A percentile compares a stretch with the other conserved stretches of the same genome.
Evolutionary conservation across 192 early-diverging fungal genomes (phyloP).

Genomic region (Podila epigama): DNA sequence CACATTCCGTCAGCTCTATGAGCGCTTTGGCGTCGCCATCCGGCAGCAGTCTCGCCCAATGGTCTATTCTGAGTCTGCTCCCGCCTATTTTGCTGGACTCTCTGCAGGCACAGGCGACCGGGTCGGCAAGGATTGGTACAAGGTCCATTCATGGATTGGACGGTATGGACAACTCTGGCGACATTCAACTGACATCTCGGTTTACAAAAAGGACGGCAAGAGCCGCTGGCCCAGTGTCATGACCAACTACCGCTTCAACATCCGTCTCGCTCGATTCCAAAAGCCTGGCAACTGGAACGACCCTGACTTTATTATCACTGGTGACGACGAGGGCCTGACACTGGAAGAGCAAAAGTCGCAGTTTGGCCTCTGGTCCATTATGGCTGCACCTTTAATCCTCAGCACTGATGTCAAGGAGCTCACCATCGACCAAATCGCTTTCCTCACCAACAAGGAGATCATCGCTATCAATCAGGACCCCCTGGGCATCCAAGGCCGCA

Average conservation of each 20-base stretch:
- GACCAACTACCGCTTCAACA: constrained; percentile 52
- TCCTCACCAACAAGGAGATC: constrained; percentile 57
- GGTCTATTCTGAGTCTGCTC: constrained; percentile 50
- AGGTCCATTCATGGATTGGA: constrained; percentile 48
- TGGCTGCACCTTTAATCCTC: constrained; percentile 67
- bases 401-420: constrained; percentile 59
- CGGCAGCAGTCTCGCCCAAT: constrained; percentile 28
- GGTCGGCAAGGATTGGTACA: constrained; percentile 49
- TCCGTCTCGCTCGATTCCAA: constrained; percentile 46
- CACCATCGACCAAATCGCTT: constrained; percentile 22
- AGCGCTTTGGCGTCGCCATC: constrained; percentile 15
- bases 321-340: constrained; percentile 50
- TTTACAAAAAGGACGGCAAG: constrained; percentile 34
- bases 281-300: constrained; percentile 50
- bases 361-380: constrained; percentile 63
- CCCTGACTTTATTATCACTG: constrained; percentile 51
- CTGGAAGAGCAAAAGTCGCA: constrained; percentile 54
- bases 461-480: constrained; percentile 70
- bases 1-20: constrained; percentile 31
- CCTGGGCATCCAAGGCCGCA: constrained; percentile 48
- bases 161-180: constrained; percentile 52
- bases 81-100: constrained; percentile 47
- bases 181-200: constrained; percentile 46
- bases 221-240: constrained; percentile 42
- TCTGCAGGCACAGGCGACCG: constrained; percentile 38